These are phyloP conservation scores for Pugionium cornutum DNA, from an alignment of 345 rosid species.

Conservation along the genomic window DNA sequence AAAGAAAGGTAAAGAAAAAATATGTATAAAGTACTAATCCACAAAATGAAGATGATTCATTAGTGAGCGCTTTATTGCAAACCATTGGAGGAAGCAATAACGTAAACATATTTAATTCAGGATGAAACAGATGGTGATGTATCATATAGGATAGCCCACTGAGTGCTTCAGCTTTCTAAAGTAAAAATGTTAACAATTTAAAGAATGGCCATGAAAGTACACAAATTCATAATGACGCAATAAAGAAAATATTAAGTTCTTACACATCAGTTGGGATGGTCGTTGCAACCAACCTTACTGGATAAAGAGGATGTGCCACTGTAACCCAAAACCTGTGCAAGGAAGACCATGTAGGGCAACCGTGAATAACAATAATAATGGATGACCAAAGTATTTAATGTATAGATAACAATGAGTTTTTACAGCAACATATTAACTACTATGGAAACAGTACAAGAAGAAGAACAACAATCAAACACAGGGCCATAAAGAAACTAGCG, in stretches of 20 bases:
- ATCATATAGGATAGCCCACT: constrained; percentile 8
- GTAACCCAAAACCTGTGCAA: constrained; percentile 75
- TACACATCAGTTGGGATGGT: too few species aligned
- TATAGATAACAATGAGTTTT: not conserved
- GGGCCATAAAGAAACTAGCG: constrained; percentile 12
- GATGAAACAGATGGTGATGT: constrained; percentile 17
- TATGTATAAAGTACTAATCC: constrained; percentile 17
- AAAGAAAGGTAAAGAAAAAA: not conserved
- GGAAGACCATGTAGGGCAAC: constrained; percentile 11
- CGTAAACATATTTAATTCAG: not conserved
- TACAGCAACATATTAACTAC: not conserved
- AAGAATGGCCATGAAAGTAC: not conserved
- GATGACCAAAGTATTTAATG: not conserved
- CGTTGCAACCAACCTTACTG: too few species aligned
- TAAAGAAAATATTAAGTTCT: constrained; percentile 15
- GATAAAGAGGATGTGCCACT: constrained; percentile 52
- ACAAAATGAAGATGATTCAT: constrained; percentile 12
- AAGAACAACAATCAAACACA: not conserved
- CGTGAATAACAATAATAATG: not conserved
- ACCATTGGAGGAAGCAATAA: constrained; percentile 5
- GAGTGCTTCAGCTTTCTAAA: constrained; percentile 11
- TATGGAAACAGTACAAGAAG: constrained; percentile 1
- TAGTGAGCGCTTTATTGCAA: constrained; percentile 1
- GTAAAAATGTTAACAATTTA: not conserved
- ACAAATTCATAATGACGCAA: constrained; percentile 13